phyloP scores from a whole-genome alignment of 257 asterid genomes.

The Solanum ossicruentum region DNA sequence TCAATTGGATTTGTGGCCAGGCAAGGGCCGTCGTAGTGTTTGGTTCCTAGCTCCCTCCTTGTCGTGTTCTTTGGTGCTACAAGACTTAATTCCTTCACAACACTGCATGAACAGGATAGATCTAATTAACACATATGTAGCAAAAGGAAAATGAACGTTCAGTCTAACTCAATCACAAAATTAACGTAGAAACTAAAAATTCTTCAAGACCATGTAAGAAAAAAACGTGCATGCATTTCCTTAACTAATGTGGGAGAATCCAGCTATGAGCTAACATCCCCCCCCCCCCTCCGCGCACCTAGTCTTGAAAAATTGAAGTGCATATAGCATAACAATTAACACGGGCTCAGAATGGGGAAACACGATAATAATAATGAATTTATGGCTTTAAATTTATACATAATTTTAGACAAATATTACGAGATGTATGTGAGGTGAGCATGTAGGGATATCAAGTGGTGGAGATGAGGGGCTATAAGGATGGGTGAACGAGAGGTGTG shows the following conservation, averaged over 20 bases:
- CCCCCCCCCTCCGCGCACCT: background rate
- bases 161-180: background rate
- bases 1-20: slow-evolving; percentile 41
- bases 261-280: background rate
- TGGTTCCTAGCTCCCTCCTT: slow-evolving; percentile 25
- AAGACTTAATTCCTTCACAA: slow-evolving; percentile 8
- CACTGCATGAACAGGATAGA: background rate
- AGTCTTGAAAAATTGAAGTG: background rate
- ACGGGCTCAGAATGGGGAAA: background rate
- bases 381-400: too few relatives aligned
- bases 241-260: background rate
- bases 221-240: background rate
- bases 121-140: background rate
- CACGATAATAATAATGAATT: too few relatives aligned
- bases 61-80: slow-evolving; percentile 6
- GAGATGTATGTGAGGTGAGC: too few relatives aligned
- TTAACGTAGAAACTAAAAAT: background rate
- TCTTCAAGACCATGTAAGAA: background rate
- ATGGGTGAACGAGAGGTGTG: too few relatives aligned
- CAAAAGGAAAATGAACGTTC: background rate
- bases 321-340: background rate
- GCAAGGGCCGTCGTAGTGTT: slow-evolving; percentile 28
- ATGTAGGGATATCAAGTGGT: too few relatives aligned
- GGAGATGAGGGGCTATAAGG: too few relatives aligned
- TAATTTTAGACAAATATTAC: too few relatives aligned